A percentile compares a stretch with the other conserved stretches of the same genome.
These are phyloP conservation scores for Chlorella sorokiniana DNA, from an alignment of 139 green algal genomes.

Conservation along the genomic window DNA sequence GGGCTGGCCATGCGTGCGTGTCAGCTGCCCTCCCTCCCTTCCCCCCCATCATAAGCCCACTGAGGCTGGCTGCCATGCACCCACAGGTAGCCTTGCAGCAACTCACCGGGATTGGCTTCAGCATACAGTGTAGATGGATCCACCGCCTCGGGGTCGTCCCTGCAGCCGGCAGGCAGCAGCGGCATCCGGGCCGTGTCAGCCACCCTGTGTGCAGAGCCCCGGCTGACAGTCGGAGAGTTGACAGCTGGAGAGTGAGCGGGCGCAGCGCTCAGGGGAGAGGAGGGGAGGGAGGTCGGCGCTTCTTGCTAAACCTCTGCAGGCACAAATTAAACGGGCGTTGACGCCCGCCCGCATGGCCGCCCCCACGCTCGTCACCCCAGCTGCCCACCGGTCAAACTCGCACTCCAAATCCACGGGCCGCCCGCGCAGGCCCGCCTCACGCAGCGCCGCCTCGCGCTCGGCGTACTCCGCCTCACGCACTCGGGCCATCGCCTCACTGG, in stretches of 20 bases:
- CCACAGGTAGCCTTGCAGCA: neutral
- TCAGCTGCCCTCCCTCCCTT: neutral
- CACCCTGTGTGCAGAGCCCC: neutral
- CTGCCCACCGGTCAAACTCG: constrained; percentile 9
- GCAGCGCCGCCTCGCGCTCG: neutral
- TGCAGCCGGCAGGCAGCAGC: neutral
- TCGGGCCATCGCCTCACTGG: neutral
- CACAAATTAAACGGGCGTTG: too few relatives aligned
- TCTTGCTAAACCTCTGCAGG: too few relatives aligned
- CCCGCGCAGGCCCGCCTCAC: neutral
- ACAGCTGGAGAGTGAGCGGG: too few relatives aligned
- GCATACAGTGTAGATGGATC: neutral
- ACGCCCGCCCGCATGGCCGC: too few relatives aligned
- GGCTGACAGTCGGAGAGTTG: neutral
- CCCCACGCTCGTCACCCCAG: neutral
- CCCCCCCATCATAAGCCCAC: neutral
- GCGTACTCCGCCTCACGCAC: neutral
- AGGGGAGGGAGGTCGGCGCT: too few relatives aligned
- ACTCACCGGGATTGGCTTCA: neutral
- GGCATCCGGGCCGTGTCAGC: neutral
- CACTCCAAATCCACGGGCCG: neutral
- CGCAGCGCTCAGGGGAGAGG: too few relatives aligned
- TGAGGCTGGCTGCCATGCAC: neutral
- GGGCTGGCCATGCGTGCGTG: neutral
- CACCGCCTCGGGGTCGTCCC: neutral